A percentile compares a stretch with the other conserved stretches of the same genome.
phyloP scores from a whole-genome alignment of 306 rosid genomes.

The Vachellia collinsii region DNA sequence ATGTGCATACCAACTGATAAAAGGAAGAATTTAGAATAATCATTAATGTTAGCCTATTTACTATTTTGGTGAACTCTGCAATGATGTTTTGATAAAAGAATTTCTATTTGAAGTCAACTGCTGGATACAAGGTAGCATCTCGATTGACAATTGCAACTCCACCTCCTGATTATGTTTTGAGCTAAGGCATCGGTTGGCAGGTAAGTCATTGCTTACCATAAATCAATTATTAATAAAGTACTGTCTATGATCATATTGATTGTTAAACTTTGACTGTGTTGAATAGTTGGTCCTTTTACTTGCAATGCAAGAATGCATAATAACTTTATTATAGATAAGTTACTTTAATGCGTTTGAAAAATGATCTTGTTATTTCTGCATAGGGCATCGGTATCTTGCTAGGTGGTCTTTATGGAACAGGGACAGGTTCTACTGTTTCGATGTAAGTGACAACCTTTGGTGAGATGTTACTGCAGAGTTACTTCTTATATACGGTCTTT shows the following conservation, averaged over 20 bases:
- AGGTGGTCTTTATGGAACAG: conserved; percentile 87
- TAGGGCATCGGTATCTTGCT: conserved; percentile 93
- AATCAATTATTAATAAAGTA: background rate
- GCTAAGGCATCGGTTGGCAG: conserved; percentile 99
- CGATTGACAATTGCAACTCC: conserved; percentile 97
- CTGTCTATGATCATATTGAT: background rate
- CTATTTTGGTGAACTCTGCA: conserved; percentile 17
- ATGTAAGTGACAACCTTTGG: conserved; percentile 53
- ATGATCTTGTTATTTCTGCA: background rate
- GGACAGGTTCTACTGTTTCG: conserved; percentile 85
- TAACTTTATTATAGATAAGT: background rate
- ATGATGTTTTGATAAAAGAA: background rate
- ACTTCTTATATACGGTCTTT: background rate
- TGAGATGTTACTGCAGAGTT: background rate
- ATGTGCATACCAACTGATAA: background rate
- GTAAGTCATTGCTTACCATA: conserved; percentile 40
- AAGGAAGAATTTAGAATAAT: background rate
- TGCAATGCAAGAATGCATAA: background rate
- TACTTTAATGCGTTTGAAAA: background rate
- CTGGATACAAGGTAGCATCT: conserved; percentile 89
- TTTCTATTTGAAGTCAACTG: conserved; percentile 74
- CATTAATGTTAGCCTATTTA: background rate
- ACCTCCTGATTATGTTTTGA: conserved; percentile 94
- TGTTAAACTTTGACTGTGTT: background rate
- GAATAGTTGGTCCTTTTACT: background rate